These are phyloP conservation scores for Leucocoprinus sp. DNA, from an alignment of 768 basidiomycete genomes.

Conservation along the genomic window DNA sequence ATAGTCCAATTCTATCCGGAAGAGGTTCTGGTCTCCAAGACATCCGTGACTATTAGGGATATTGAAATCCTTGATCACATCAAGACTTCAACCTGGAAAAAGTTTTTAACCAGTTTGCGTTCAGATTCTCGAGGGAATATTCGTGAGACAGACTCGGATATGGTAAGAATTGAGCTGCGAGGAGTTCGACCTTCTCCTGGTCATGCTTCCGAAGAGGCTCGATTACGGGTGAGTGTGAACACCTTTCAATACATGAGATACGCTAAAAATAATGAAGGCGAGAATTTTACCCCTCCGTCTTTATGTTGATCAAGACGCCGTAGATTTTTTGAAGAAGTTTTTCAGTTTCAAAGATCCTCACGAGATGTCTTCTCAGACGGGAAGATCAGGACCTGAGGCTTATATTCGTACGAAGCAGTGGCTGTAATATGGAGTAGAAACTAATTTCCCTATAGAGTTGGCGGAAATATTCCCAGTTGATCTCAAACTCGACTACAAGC, in stretches of 20 bases:
- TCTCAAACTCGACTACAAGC: conserved; percentile 96
- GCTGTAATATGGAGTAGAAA: not conserved
- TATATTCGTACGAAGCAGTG: conserved; percentile 23
- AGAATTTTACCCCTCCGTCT: conserved; percentile 86
- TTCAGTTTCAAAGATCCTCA: conserved; percentile 77
- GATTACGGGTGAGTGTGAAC: conserved; percentile 59
- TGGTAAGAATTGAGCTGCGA: conserved; percentile 82
- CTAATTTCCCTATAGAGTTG: conserved; percentile 46
- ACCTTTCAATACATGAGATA: not conserved
- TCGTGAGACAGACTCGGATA: conserved; percentile 85
- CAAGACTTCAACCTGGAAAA: conserved; percentile 97
- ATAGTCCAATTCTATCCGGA: conserved; percentile 56
- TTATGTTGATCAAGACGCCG: conserved; percentile 96
- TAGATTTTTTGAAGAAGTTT: conserved; percentile 96
- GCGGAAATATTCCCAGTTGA: conserved; percentile 95
- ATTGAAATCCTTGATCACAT: conserved; percentile 94
- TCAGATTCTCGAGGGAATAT: conserved; percentile 82
- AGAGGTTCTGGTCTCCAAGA: conserved; percentile 52
- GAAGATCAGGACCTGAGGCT: conserved; percentile 31
- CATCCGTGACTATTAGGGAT: conserved; percentile 59
- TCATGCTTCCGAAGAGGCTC: conserved; percentile 63
- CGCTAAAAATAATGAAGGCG: conserved; percentile 31
- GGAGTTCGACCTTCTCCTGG: conserved; percentile 66
- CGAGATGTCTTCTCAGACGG: conserved; percentile 22
- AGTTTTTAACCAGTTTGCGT: conserved; percentile 83